These are phyloP conservation scores for Talaromyces sp. DNA, from an alignment of 2,329 filamentous ascomycete species.

Conservation along the genomic window DNA sequence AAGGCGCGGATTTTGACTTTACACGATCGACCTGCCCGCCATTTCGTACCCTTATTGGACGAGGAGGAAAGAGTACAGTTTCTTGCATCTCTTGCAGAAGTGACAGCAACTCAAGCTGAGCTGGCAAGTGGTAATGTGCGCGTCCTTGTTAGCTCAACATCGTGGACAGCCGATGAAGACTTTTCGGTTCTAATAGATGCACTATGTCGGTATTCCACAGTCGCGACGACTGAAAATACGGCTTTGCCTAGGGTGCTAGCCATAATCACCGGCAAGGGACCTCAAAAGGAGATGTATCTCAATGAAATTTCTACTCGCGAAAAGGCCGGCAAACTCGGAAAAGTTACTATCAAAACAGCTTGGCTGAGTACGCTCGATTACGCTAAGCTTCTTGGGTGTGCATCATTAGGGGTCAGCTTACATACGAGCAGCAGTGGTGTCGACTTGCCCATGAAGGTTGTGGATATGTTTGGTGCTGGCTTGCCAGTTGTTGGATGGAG, in stretches of 20 bases:
- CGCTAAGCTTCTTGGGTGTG: slow-evolving; percentile 74
- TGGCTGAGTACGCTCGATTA: slow-evolving; percentile 86
- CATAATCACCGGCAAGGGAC: slow-evolving; percentile 92
- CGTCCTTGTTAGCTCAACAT: slow-evolving; percentile 87
- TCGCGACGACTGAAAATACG: slow-evolving; percentile 42
- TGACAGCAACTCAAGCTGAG: slow-evolving; percentile 55
- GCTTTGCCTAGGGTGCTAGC: slow-evolving; percentile 68
- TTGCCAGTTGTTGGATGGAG: slow-evolving; percentile 85
- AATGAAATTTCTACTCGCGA: slow-evolving; percentile 61
- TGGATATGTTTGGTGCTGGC: slow-evolving; percentile 97
- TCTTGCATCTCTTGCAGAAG: slow-evolving; percentile 63
- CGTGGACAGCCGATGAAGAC: slow-evolving; percentile 96
- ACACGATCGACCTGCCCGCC: slow-evolving; percentile 78
- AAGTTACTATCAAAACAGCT: slow-evolving; percentile 71
- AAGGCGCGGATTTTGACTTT: slow-evolving; percentile 64
- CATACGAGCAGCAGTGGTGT: slow-evolving; percentile 94
- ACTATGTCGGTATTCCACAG: slow-evolving; percentile 67
- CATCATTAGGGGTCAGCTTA: slow-evolving; percentile 84
- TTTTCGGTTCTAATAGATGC: slow-evolving; percentile 84
- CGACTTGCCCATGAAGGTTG: slow-evolving; percentile 97
- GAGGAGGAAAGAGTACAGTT: slow-evolving; percentile 54
- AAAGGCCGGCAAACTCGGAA: slow-evolving; percentile 59
- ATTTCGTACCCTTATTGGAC: slow-evolving; percentile 69
- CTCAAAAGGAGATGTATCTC: slow-evolving; percentile 74
- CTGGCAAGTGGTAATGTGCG: slow-evolving; percentile 59